These are phyloP conservation scores for Eucalyptus sp. DNA, from an alignment of 345 rosid genomes.

Conservation along the genomic window DNA sequence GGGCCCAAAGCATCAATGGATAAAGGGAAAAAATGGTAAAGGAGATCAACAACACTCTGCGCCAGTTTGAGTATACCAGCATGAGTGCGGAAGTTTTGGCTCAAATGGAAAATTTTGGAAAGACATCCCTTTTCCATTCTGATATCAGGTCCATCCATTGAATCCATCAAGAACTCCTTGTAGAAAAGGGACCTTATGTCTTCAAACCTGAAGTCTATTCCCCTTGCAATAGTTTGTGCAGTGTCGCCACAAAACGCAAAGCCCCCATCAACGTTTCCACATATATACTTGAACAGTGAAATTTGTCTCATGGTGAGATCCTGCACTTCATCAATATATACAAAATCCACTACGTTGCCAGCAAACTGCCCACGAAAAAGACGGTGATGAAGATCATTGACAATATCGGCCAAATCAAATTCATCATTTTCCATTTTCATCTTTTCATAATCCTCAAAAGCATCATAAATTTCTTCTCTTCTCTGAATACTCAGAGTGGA, in stretches of 20 bases:
- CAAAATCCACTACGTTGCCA: conserved; percentile 28
- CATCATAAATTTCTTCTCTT: conserved; percentile 22
- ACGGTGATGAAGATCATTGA: conserved; percentile 34
- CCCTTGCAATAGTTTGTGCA: conserved; percentile 36
- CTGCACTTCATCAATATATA: conserved; percentile 55
- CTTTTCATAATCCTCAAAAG: conserved; percentile 31
- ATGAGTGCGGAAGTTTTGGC: conserved; percentile 46
- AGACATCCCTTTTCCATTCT: conserved; percentile 8
- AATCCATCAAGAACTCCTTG: conserved; percentile 14
- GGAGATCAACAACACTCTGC: conserved; percentile 40
- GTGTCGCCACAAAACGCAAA: conserved; percentile 43
- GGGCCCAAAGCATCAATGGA: conserved; percentile 19
- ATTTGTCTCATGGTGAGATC: conserved; percentile 50
- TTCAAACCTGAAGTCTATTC: conserved; percentile 40
- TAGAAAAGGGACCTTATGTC: conserved; percentile 31
- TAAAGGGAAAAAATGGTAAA: conserved; percentile 24
- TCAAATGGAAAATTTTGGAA: conserved; percentile 20
- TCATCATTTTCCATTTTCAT: conserved; percentile 26
- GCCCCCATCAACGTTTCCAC: conserved; percentile 32
- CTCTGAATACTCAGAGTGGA: conserved; percentile 12
- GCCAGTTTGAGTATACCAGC: conserved; percentile 34
- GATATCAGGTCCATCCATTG: background rate
- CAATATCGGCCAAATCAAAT: conserved; percentile 48
- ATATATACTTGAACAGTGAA: conserved; percentile 28
- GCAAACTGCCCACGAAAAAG: conserved; percentile 5